These are phyloP conservation scores for Ogataea naganishii DNA, from an alignment of 805 yeast species.

Conservation along the genomic window DNA sequence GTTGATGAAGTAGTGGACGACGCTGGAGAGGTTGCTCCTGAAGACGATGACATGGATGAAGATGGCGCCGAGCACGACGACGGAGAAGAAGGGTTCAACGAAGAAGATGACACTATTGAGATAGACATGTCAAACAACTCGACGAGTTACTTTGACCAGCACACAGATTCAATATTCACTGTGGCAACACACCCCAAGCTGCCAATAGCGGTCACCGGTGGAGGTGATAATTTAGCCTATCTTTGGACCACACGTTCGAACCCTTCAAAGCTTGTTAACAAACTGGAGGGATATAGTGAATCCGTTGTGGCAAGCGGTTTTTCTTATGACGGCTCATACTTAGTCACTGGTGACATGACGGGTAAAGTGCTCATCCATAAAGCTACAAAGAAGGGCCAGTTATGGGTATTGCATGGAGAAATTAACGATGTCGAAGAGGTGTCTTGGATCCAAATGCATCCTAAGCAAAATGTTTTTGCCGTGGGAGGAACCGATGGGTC, in stretches of 20 bases:
- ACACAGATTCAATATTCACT: constrained; percentile 78
- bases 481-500: constrained; percentile 91
- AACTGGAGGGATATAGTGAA: constrained; percentile 76
- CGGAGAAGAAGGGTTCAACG: constrained; percentile 27
- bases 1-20: constrained; percentile 25
- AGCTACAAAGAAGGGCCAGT: constrained; percentile 68
- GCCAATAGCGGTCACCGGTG: constrained; percentile 88
- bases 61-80: constrained; percentile 31
- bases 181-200: constrained; percentile 77
- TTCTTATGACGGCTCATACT: constrained; percentile 70
- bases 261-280: constrained; percentile 74
- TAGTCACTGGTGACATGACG: constrained; percentile 91
- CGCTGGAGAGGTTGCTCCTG: constrained; percentile 5
- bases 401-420: constrained; percentile 64
- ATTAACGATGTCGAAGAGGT: constrained; percentile 88
- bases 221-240: constrained; percentile 86
- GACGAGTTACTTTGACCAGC: constrained; percentile 80
- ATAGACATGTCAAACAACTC: constrained; percentile 89
- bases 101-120: constrained; percentile 50
- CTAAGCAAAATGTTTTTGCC: constrained; percentile 69
- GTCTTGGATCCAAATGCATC: constrained; percentile 76
- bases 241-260: constrained; percentile 88
- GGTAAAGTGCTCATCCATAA: constrained; percentile 74
- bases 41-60: constrained; percentile 25
- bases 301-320: constrained; percentile 82